A percentile compares a stretch with the other conserved stretches of the same genome.
These are phyloP conservation scores for Camillea tinctor DNA, from an alignment of 2,329 filamentous ascomycete species.

Conservation along the genomic window DNA sequence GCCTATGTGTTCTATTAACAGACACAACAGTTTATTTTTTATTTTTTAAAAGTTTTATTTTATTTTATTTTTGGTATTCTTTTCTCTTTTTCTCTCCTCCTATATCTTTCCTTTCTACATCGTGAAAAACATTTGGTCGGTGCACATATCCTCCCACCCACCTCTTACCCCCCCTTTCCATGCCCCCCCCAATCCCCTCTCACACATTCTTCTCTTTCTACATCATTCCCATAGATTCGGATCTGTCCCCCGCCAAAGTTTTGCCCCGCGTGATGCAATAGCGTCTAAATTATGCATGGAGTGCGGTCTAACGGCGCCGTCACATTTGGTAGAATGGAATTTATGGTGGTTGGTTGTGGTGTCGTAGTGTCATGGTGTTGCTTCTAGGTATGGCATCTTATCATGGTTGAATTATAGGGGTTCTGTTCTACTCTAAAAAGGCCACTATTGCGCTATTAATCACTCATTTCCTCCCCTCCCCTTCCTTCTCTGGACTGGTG, in stretches of 20 bases:
- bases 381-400: neutral
- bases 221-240: neutral
- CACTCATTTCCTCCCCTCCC: neutral
- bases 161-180: neutral
- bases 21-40: neutral
- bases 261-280: neutral
- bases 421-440: neutral
- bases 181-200: too few species aligned
- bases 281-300: neutral
- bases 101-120: neutral
- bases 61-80: neutral
- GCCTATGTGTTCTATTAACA: neutral
- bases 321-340: neutral
- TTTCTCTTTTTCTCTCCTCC: neutral
- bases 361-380: too few species aligned
- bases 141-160: neutral
- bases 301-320: neutral
- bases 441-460: neutral
- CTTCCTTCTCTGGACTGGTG: too few species aligned
- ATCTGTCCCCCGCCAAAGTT: neutral
- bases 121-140: neutral
- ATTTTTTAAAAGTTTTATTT: too few species aligned
- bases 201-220: neutral
- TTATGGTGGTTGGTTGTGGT: neutral
- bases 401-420: neutral